phyloP scores from a whole-genome alignment of 768 basidiomycete genomes.

The Kwoniella bestiolae region DNA sequence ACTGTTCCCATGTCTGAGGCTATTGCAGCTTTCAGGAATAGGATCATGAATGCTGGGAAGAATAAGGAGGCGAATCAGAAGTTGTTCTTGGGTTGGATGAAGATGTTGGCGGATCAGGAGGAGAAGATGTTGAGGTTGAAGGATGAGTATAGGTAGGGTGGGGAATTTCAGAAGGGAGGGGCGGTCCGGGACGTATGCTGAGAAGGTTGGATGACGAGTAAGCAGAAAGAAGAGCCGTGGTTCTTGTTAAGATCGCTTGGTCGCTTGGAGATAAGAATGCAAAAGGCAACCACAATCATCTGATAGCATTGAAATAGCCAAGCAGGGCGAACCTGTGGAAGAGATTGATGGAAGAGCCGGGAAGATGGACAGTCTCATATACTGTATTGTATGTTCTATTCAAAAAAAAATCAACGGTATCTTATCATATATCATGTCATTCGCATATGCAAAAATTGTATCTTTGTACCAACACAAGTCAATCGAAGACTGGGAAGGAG shows the following conservation, averaged over 20 bases:
- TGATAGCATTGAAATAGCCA: not conserved
- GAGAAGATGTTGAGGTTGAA: slow-evolving; percentile 35
- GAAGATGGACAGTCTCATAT: not conserved
- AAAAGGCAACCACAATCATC: no score
- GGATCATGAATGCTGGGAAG: slow-evolving; percentile 24
- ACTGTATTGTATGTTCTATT: not conserved
- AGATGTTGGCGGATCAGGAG: slow-evolving; percentile 26
- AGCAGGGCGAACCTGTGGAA: not conserved
- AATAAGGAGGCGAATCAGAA: slow-evolving; percentile 36
- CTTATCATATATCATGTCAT: not conserved
- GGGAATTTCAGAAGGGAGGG: no score
- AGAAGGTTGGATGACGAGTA: no score
- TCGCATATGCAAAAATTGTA: not conserved
- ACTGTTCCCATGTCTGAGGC: slow-evolving; percentile 32
- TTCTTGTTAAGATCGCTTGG: no score
- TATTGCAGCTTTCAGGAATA: slow-evolving; percentile 35
- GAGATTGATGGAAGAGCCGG: not conserved
- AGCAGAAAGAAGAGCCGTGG: no score
- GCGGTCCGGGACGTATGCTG: no score
- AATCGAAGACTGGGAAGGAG: no score
- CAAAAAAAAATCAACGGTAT: not conserved
- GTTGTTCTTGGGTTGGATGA: slow-evolving; percentile 34
- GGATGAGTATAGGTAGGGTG: slow-evolving; percentile 26
- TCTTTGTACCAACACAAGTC: no score
- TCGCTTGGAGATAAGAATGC: no score